A percentile compares a stretch with the other conserved stretches of the same genome.
Evolutionary conservation across 83 land plant genomes (phyloP).

Genomic region (Larix sibirica): DNA sequence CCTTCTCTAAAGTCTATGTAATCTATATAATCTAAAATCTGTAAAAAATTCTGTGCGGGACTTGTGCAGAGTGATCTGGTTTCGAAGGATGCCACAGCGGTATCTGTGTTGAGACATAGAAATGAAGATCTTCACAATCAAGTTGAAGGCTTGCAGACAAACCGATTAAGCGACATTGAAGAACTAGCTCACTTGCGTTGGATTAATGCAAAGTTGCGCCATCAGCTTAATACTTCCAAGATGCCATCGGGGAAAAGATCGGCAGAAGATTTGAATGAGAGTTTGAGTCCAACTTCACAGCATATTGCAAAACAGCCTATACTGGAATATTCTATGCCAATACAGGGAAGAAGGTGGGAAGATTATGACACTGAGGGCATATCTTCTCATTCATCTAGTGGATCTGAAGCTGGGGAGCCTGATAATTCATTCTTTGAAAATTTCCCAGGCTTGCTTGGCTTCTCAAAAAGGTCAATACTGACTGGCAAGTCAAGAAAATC

Average conservation of each 20-base stretch:
- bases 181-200: conserved; percentile 89
- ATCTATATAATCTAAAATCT: too few species aligned
- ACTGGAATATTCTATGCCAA: conserved; percentile 19
- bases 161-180: conserved; percentile 82
- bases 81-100: conserved; percentile 59
- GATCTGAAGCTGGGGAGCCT: conserved; percentile 22
- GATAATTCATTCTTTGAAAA: conserved; percentile 17
- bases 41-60: background rate
- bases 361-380: conserved; percentile 20
- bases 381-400: conserved; percentile 22
- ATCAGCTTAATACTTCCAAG: conserved; percentile 48
- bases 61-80: conserved; percentile 59
- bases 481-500: conserved; percentile 38
- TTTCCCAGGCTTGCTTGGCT: conserved; percentile 15
- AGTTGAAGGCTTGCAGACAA: conserved; percentile 86
- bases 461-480: conserved; percentile 25
- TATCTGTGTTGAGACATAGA: conserved; percentile 56
- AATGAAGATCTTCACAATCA: conserved; percentile 79
- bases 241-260: conserved; percentile 12
- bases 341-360: conserved; percentile 12
- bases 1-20: too few species aligned
- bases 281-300: conserved; percentile 28
- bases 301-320: conserved; percentile 25
- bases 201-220: conserved; percentile 83
- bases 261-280: conserved; percentile 18